These are phyloP conservation scores for Eucalyptus sp. DNA, from an alignment of 345 rosid genomes.

Conservation along the genomic window DNA sequence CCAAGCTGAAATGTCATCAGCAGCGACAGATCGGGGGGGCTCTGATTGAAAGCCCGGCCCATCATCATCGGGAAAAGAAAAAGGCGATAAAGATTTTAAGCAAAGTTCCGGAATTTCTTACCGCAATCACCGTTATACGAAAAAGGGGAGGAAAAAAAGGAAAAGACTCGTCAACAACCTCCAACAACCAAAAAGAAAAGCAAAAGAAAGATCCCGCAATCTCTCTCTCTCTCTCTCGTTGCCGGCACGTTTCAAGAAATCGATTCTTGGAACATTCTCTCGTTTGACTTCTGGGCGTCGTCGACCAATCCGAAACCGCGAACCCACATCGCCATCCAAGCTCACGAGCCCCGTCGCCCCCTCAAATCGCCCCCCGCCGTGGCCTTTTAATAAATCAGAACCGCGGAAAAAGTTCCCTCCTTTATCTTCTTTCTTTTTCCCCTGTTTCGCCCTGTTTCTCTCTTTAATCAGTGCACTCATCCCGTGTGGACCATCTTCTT, in stretches of 20 bases:
- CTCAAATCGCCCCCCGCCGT: no score
- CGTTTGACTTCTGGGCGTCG: background rate
- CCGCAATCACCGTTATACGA: background rate
- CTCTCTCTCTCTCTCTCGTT: background rate
- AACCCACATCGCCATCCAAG: background rate
- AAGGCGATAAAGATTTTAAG: background rate
- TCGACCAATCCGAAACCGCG: background rate
- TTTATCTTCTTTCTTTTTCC: background rate
- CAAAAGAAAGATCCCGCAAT: background rate
- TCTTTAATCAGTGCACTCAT: background rate
- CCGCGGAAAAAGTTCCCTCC: background rate
- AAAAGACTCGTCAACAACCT: background rate
- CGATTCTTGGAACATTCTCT: background rate
- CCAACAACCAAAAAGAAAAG: background rate
- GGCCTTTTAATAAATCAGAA: background rate
- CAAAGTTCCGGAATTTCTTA: background rate
- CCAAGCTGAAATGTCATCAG: background rate
- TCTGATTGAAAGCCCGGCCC: background rate
- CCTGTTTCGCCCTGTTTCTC: background rate
- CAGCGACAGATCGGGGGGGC: background rate
- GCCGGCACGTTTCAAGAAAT: background rate
- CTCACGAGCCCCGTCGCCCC: background rate
- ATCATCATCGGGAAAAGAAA: background rate
- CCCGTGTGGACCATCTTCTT: constrained; percentile 1
- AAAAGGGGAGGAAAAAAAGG: background rate